phyloP scores from a whole-genome alignment of 1,139 yeast species.

The Geotrichum restrictum region DNA sequence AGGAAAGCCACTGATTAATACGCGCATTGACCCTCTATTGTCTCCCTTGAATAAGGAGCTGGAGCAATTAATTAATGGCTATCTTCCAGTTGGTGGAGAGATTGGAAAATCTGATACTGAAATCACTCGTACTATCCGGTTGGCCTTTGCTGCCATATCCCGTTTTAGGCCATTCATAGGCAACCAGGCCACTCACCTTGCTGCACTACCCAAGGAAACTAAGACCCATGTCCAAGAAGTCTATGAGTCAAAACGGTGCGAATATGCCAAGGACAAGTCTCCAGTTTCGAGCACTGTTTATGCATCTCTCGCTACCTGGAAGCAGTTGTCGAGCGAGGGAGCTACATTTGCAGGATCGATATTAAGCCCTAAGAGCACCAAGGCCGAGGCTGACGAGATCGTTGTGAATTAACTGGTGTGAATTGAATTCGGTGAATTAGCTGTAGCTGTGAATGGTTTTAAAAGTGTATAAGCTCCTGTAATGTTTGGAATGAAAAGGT shows the following conservation, averaged over 20 bases:
- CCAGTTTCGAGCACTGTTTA: constrained; percentile 24
- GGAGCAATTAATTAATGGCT: constrained; percentile 44
- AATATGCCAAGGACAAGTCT: constrained; percentile 26
- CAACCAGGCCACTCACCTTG: constrained; percentile 29
- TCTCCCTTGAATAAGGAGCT: constrained; percentile 56
- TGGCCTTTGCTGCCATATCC: constrained; percentile 35
- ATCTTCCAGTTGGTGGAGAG: constrained; percentile 48
- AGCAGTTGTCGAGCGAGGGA: constrained; percentile 25
- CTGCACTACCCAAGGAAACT: constrained; percentile 30
- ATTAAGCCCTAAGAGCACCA: constrained; percentile 10
- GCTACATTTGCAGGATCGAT: constrained; percentile 22
- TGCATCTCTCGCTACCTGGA: constrained; percentile 27
- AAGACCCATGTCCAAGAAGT: constrained; percentile 30
- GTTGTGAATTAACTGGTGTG: not conserved
- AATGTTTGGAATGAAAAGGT: not conserved
- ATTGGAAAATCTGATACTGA: constrained; percentile 35
- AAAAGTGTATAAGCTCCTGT: not conserved
- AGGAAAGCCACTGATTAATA: constrained; percentile 59
- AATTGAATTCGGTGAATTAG: not conserved
- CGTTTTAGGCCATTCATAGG: constrained; percentile 37
- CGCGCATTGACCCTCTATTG: constrained; percentile 61
- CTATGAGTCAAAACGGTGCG: constrained; percentile 32
- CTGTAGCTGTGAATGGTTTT: not conserved
- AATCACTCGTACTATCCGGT: constrained; percentile 34
- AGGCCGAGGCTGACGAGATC: not conserved